Evolutionary conservation across 306 rosid species (phyloP).

Genomic region (Glycine tomentella): DNA sequence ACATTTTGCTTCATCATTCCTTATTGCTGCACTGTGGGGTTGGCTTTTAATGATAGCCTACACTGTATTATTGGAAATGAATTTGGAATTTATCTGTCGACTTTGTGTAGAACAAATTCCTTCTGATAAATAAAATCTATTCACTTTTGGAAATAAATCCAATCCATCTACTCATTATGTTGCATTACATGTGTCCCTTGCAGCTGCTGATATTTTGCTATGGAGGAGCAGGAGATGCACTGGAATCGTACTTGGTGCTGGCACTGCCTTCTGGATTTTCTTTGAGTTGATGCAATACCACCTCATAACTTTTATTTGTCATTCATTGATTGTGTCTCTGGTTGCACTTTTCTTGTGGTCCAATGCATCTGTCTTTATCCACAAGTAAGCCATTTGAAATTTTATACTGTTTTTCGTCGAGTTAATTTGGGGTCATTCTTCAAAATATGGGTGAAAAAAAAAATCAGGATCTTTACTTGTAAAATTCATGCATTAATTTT

Average conservation of each 20-base stretch:
- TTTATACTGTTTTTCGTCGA: too few species aligned
- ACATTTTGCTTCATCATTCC: not conserved
- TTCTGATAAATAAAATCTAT: not conserved
- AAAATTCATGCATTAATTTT: too few species aligned
- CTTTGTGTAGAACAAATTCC: not conserved
- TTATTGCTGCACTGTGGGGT: not conserved
- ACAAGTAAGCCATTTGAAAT: slow-evolving; percentile 60
- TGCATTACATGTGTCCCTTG: slow-evolving; percentile 28
- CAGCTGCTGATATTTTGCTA: slow-evolving; percentile 89
- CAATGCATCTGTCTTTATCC: slow-evolving; percentile 72
- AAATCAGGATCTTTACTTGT: too few species aligned
- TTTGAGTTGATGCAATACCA: slow-evolving; percentile 82
- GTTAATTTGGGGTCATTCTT: too few species aligned
- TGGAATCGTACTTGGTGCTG: slow-evolving; percentile 69
- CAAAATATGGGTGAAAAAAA: too few species aligned
- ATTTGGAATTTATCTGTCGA: not conserved
- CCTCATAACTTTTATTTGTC: slow-evolving; percentile 76
- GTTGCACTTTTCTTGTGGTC: slow-evolving; percentile 72
- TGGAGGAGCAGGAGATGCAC: slow-evolving; percentile 86
- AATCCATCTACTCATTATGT: not conserved
- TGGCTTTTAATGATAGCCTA: too few species aligned
- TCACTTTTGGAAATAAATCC: not conserved
- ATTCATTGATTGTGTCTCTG: slow-evolving; percentile 62
- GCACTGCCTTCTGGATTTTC: slow-evolving; percentile 78
- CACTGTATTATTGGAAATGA: too few species aligned